Evolutionary conservation across 2,329 filamentous ascomycete species (phyloP), one percentile per base, ranked within the genome.

Genomic region (Pyrenophora graminea): DNA sequence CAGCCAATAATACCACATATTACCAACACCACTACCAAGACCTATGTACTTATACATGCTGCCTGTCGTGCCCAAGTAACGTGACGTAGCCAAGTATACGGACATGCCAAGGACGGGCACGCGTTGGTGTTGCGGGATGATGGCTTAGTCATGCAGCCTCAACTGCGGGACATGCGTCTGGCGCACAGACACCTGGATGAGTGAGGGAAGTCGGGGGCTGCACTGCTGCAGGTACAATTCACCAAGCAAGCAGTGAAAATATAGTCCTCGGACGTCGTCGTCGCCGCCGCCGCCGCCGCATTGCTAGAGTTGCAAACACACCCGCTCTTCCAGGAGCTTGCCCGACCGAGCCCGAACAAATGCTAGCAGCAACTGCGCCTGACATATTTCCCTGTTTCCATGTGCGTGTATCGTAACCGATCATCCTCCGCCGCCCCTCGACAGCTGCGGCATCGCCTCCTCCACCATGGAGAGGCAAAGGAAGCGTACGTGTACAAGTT

Each of bases 381-480:
- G 63, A 70, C 53, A 67, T 70, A 64, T 45, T 54, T 53, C 50
- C 59, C 51, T 61, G 59, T 56, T 68, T 68, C 67, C 63, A 71
- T 71, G 64, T 70, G 68, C 63, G 64, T 62, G 56, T 67, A 61
- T 67, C 66, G 46, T 70, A 70, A 62, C 60, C 64, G 55, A 66
- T 59, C 56, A 59, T 64, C 62, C 58, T 55, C 61, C 53, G 55
- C 61, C 63, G 61, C 70, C 69, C 69, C 69, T 68, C 69, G 66
- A 67, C 56, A 52, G 51, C 55, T 55, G 66, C 65, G 68, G 62
- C 53, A 62, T 58, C 56, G 57, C 60, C 61, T 58, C 47, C 53
- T 50, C 58, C 67, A 69, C 69, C 59, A 80, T 80, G 78, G 78
- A 80, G 68, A 72, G 78, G 69, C 73, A 74, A 52, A 76, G 76